Conservation (phyloP, 2,329 filamentous ascomycete species). For the Cephalotrichum gorgonifer region DNA sequence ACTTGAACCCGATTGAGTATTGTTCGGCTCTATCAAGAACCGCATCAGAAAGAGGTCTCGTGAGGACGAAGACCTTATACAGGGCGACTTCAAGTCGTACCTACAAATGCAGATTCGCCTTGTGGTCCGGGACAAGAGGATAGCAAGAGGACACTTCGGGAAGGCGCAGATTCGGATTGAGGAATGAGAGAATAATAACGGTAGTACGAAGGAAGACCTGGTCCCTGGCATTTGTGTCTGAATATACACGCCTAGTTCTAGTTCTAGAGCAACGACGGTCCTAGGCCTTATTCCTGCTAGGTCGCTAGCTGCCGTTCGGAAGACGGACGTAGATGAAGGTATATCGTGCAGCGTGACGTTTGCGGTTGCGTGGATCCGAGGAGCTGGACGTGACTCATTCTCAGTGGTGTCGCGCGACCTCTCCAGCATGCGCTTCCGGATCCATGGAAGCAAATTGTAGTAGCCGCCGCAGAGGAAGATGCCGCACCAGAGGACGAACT, state of each 20-base stretch:
- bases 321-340: constrained; percentile 53
- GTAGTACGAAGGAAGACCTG: too few species aligned
- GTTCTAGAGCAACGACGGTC: neutral
- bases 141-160: constrained; percentile 10
- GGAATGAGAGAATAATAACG: too few species aligned
- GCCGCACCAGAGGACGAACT: constrained; percentile 56
- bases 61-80: constrained; percentile 11
- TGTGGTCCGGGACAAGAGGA: constrained; percentile 7
- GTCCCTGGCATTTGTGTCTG: too few species aligned
- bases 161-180: neutral
- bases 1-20: constrained; percentile 9
- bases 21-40: constrained; percentile 11
- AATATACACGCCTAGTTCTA: too few species aligned
- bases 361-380: too few species aligned
- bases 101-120: constrained; percentile 11
- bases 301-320: constrained; percentile 34
- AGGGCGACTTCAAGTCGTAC: constrained; percentile 12
- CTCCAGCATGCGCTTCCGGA: constrained; percentile 23
- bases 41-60: constrained; percentile 8
- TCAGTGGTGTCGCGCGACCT: too few species aligned
- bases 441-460: constrained; percentile 53
- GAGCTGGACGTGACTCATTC: too few species aligned
- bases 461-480: constrained; percentile 56
- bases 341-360: constrained; percentile 32
- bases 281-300: neutral